Percentiles rank a stretch among this genome's conserved stretches.
phyloP scores from a whole-genome alignment of 1,284 basidiomycete species.

The Austroboletus novae-zelandiae region DNA sequence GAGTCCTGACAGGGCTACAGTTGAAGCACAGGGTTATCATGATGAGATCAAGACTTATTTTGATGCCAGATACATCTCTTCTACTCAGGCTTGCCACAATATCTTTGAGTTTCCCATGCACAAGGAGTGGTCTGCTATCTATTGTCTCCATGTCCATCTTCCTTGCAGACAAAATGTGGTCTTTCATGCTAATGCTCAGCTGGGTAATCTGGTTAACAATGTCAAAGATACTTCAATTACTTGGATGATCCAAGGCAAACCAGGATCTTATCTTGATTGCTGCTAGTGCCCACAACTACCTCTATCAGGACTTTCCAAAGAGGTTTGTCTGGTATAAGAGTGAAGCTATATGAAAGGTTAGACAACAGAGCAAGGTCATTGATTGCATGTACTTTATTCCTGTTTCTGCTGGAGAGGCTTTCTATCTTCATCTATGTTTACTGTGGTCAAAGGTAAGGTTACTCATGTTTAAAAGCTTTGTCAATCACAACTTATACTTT shows the following conservation, averaged over 20 bases:
- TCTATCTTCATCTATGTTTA: no score
- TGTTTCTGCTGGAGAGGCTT: slow-evolving; percentile 26
- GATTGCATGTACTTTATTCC: slow-evolving; percentile 33
- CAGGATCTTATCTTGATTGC: slow-evolving; percentile 17
- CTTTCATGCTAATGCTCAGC: slow-evolving; percentile 8
- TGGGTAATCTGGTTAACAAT: slow-evolving; percentile 17
- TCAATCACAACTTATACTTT: not conserved
- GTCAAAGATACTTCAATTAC: slow-evolving; percentile 25
- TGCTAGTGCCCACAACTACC: slow-evolving; percentile 29
- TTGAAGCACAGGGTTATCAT: slow-evolving; percentile 10
- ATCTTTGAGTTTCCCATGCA: no score
- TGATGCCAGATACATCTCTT: no score
- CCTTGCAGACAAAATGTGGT: no score
- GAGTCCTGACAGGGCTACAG: slow-evolving; percentile 34
- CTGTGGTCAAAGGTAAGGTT: slow-evolving; percentile 25
- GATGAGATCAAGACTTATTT: slow-evolving; percentile 15
- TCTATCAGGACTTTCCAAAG: no score
- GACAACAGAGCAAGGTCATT: slow-evolving; percentile 17
- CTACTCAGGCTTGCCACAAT: no score
- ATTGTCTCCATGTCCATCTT: no score
- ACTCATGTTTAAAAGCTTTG: slow-evolving; percentile 9
- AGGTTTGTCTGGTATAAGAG: slow-evolving; percentile 15
- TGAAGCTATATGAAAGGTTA: no score
- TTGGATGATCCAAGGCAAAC: slow-evolving; percentile 42
- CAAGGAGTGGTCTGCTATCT: no score